phyloP scores from a whole-genome alignment of 2,329 filamentous ascomycete species.

The Curvularia spicifera region DNA sequence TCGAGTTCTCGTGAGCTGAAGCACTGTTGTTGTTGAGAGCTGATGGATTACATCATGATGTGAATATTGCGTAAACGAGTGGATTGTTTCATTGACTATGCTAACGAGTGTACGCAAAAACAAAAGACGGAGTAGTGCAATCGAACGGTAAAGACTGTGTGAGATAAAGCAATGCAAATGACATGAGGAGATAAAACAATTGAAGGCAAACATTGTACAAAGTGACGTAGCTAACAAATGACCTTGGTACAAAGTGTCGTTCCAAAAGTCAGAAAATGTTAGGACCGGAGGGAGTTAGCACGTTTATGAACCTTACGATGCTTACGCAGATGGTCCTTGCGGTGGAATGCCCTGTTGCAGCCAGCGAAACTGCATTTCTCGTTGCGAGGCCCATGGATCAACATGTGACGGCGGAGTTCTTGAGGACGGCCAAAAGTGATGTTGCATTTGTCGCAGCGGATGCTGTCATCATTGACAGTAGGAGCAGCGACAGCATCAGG shows the following conservation, averaged over 20 bases:
- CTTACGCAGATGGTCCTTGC: no score
- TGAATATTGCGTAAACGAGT: background rate
- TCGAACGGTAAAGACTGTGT: no score
- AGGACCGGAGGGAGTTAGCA: no score
- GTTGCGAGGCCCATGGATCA: constrained; percentile 12
- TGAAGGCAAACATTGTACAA: no score
- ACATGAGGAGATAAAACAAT: no score
- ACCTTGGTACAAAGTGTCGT: no score
- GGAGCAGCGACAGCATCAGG: background rate
- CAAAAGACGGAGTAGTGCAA: no score
- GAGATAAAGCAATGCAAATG: no score
- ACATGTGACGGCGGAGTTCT: constrained; percentile 29
- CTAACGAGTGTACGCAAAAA: background rate
- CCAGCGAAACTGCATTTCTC: constrained; percentile 12
- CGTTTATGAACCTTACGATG: no score
- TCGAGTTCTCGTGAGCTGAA: background rate
- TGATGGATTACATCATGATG: background rate
- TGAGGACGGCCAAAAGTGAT: constrained; percentile 19
- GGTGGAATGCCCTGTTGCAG: constrained; percentile 25
- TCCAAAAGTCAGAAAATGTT: no score
- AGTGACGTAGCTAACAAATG: no score
- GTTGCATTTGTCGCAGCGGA: constrained; percentile 11
- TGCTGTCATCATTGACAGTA: background rate
- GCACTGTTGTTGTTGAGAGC: background rate
- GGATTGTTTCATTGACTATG: background rate